Percentiles rank a stretch among this genome's conserved stretches.
Evolutionary conservation across 306 rosid genomes (phyloP).

Genomic region (Canavalia ensiformis): DNA sequence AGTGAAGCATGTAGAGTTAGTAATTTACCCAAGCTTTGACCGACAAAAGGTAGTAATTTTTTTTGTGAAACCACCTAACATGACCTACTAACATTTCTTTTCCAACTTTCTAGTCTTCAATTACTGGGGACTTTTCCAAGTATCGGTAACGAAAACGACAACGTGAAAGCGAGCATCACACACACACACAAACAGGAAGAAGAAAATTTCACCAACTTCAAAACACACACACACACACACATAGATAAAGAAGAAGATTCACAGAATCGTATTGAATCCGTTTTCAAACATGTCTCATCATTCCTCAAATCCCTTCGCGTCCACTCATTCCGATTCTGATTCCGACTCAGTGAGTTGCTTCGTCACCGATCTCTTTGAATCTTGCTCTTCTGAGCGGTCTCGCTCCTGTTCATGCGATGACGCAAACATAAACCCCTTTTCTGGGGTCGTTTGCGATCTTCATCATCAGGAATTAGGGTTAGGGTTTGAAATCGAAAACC

Average conservation of each 20-base stretch:
- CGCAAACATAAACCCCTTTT: constrained; percentile 55
- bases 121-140: neutral
- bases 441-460: constrained; percentile 52
- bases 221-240: neutral
- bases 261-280: constrained; percentile 25
- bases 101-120: too few species aligned
- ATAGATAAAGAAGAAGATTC: constrained; percentile 32
- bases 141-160: neutral
- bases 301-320: constrained; percentile 53
- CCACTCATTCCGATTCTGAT: constrained; percentile 60
- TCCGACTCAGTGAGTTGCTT: constrained; percentile 74
- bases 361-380: constrained; percentile 80
- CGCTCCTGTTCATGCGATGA: constrained; percentile 35
- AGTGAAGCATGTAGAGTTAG: too few species aligned
- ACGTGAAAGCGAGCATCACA: neutral
- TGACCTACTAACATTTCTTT: neutral
- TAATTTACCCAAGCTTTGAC: too few species aligned
- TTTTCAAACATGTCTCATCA: constrained; percentile 38
- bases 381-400: constrained; percentile 43
- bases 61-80: too few species aligned
- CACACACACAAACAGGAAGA: neutral
- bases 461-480: constrained; percentile 49
- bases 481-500: constrained; percentile 48
- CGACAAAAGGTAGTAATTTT: too few species aligned
- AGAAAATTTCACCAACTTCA: neutral